phyloP scores from a whole-genome alignment of 225 moss, liverwort and hornwort genomes.

The Marchantia polymorpha region DNA sequence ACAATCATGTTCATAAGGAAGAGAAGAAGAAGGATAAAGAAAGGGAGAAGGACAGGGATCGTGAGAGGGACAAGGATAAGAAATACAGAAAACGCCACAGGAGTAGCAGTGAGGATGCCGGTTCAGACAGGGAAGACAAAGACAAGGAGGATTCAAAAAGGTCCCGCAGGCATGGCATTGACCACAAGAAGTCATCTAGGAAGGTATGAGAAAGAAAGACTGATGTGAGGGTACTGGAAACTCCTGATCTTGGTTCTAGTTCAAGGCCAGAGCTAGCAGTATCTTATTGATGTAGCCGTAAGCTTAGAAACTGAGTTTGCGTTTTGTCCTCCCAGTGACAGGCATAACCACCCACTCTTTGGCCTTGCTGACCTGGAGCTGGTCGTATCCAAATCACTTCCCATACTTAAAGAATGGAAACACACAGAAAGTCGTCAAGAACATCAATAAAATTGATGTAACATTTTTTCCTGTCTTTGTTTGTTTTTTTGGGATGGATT shows the following conservation, averaged over 20 bases:
- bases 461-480: conserved; percentile 45
- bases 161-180: conserved; percentile 91
- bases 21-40: conserved; percentile 94
- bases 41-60: conserved; percentile 87
- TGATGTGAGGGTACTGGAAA: conserved; percentile 66
- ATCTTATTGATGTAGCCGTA: conserved; percentile 31
- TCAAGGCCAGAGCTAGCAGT: conserved; percentile 36
- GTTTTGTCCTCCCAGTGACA: conserved; percentile 47
- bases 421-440: conserved; percentile 25
- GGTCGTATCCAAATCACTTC: conserved; percentile 38
- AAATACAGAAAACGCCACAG: conserved; percentile 94
- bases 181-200: conserved; percentile 94
- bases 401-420: conserved; percentile 39
- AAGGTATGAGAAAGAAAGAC: conserved; percentile 88
- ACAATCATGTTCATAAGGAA: conserved; percentile 78
- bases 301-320: conserved; percentile 37
- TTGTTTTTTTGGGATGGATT: conserved; percentile 45
- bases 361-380: conserved; percentile 46
- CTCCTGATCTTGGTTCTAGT: conserved; percentile 49
- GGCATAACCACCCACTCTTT: conserved; percentile 38
- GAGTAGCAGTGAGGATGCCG: conserved; percentile 93
- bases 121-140: conserved; percentile 85
- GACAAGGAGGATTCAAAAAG: conserved; percentile 89
- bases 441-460: conserved; percentile 45
- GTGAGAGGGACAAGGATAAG: conserved; percentile 67